Evolutionary conservation across 495 filamentous ascomycete genomes (phyloP).

Genomic region (Podospora tetraspora): DNA sequence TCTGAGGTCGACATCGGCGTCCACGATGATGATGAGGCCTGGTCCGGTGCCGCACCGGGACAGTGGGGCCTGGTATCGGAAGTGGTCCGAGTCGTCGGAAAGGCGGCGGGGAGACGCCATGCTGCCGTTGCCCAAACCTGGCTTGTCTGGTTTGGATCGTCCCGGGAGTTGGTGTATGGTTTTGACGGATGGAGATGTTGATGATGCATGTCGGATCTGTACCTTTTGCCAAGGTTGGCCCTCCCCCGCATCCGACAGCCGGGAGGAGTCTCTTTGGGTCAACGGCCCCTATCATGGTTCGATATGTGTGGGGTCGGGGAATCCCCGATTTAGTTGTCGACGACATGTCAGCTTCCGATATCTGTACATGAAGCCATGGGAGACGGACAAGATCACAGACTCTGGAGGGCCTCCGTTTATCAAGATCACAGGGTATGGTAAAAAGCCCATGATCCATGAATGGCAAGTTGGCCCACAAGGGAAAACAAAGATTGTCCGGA

Average conservation of each 20-base stretch:
- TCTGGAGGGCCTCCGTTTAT: neutral
- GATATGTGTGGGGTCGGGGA: neutral
- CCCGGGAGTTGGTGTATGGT: neutral
- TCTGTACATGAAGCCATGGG: neutral
- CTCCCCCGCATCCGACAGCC: neutral
- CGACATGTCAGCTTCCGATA: neutral
- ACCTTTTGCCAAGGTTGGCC: neutral
- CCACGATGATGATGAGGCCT: slow-evolving; percentile 44
- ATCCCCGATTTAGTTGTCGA: neutral
- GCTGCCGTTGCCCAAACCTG: neutral
- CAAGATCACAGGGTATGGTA: neutral
- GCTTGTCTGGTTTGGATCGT: too few species aligned
- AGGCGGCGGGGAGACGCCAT: neutral
- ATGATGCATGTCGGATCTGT: neutral
- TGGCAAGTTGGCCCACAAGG: neutral
- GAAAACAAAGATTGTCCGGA: too few species aligned
- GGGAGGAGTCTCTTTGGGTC: neutral
- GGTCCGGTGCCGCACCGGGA: slow-evolving; percentile 53
- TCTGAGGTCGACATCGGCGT: slow-evolving; percentile 6
- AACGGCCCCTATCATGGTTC: neutral
- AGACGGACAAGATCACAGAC: neutral
- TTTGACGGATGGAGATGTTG: neutral
- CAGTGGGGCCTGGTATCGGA: slow-evolving; percentile 47
- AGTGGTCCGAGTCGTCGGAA: slow-evolving; percentile 8
- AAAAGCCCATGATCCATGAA: neutral